phyloP scores from a whole-genome alignment of 2,329 filamentous ascomycete genomes.

The Metarhizium sp. region DNA sequence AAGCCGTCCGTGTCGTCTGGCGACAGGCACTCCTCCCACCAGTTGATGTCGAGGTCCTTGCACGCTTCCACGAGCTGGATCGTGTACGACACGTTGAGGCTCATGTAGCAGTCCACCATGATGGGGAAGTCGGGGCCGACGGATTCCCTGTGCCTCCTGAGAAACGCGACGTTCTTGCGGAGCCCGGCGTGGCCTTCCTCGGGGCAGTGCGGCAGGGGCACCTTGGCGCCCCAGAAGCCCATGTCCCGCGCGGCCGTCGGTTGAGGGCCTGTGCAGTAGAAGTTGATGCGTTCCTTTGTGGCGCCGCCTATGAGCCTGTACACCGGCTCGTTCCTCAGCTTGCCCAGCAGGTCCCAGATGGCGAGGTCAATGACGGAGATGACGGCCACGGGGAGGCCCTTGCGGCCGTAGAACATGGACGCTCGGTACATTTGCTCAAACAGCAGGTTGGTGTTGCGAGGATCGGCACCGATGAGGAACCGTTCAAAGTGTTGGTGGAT shows the following conservation, averaged over 20 bases:
- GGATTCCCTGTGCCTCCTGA: constrained; percentile 72
- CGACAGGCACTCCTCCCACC: constrained; percentile 92
- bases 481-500: constrained; percentile 89
- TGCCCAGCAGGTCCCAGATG: constrained; percentile 85
- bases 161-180: constrained; percentile 82
- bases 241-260: constrained; percentile 70
- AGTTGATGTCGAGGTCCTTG: constrained; percentile 80
- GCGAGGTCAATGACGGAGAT: constrained; percentile 93
- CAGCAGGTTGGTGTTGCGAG: constrained; percentile 80
- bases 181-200: constrained; percentile 77
- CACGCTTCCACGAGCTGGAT: constrained; percentile 83
- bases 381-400: constrained; percentile 80
- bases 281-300: constrained; percentile 74
- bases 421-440: constrained; percentile 96
- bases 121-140: constrained; percentile 87
- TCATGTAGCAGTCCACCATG: constrained; percentile 98
- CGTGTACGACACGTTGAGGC: constrained; percentile 82
- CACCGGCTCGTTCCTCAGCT: constrained; percentile 84
- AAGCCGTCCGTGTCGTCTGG: constrained; percentile 92
- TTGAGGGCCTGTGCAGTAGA: constrained; percentile 91
- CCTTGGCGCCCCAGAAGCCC: constrained; percentile 88
- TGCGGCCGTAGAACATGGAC: constrained; percentile 94
- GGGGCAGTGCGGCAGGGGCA: constrained; percentile 80
- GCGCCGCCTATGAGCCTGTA: constrained; percentile 90
- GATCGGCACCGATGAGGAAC: constrained; percentile 82